Evolutionary conservation across 2,329 filamentous ascomycete genomes (phyloP), one percentile per base, ranked within the genome.

Genomic region (Setomelanomma holmii): DNA sequence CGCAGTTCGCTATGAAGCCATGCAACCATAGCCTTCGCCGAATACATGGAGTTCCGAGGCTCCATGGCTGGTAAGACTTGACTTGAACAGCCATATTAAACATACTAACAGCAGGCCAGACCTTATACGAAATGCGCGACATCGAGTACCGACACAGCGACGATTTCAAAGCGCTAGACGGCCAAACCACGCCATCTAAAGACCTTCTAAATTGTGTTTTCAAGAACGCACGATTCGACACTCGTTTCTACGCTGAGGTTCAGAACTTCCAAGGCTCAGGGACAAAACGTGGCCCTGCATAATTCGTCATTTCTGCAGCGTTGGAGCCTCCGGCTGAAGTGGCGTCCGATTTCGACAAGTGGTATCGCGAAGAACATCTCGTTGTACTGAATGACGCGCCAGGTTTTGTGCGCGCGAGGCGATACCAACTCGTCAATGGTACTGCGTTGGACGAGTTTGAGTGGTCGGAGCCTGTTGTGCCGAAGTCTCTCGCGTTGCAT

Each of bases 121-220:
- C 66, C 0, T 35, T 69, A 11, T 72, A 72, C 49, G 61, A 66
- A 36, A 61, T 72, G 55, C 54, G 57, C 3, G 62, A 69, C 23
- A 19, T 71, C 1, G 55, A 34, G 4, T 72, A 56, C 42, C 46
- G 63, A 14, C 5, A 57, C 14, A 61, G 39, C 0, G n/a, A 30
- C 7, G 68, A 59, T 22, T 72, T 71, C 49, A 56, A 55, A 10
- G 45, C 58, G 2, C 27, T 73, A 16, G 58, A 66, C 46, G 58
- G 59, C 10, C 65, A 68, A 39, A 60, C 52, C 22, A 24, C 53
- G 17, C 70, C 68, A 0, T 41, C 45, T n/a, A 23, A 52, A 17
- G 51, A 59, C 16, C 34, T 71, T 5, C 40, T 69, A 11, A 51
- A 64, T 7, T 38, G 33, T 3, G 41, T 73, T 2, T 72, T 68